Base-by-base conservation (phyloP, 2,329 filamentous ascomycete species). In the Colletotrichum simmondsii region DNA sequence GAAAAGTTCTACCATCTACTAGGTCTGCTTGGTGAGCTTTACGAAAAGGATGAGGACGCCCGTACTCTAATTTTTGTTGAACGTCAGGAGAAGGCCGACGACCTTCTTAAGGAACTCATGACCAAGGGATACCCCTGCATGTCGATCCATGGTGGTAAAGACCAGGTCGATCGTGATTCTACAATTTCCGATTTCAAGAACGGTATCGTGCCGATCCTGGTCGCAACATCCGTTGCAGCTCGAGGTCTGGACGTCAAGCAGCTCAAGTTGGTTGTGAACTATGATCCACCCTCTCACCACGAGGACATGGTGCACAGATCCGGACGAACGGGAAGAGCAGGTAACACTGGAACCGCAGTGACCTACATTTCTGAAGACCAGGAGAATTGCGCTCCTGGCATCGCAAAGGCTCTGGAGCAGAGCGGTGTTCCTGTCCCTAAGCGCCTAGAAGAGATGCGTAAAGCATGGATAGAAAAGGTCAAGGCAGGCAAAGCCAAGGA, bases 301-400 rank as follows among this genome's bases (percentile, higher is more conserved):
- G 97, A 99, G 83, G 97, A 98, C 80, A 98, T 98, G 79, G 96
- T 98, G 53, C 97, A 98, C 81, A 93, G 97, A 75, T 95, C 94
- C 68, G 97, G 97, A 60, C 94, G 97, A 77, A 98, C 97, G 8
- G 97, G 97, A 12, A 93, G 97, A 80, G 97, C 97, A 58, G 97
- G 97, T 53, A 97, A 98, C 79, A 98, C 92, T 26, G 97, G 97
- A 75, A 97, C 95, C 52, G 97, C 97, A 0, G 94, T 99, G 63
- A 99, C 97, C 0, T 98, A 98, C 79, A 87, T 99, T 71, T 97
- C 95, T 0, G 93, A 94, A 54, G 94, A 97, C 59, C 95, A 99
- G 81, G 95, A 97, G 79, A 94, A 94, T 75, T 98, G 94, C 79
- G 93, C 97, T 2, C 89, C 94, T 12, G 95, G 97, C 76, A 94